These are phyloP conservation scores for Golovinomyces cichoracearum DNA, from an alignment of 2,329 filamentous ascomycete genomes.

Conservation along the genomic window DNA sequence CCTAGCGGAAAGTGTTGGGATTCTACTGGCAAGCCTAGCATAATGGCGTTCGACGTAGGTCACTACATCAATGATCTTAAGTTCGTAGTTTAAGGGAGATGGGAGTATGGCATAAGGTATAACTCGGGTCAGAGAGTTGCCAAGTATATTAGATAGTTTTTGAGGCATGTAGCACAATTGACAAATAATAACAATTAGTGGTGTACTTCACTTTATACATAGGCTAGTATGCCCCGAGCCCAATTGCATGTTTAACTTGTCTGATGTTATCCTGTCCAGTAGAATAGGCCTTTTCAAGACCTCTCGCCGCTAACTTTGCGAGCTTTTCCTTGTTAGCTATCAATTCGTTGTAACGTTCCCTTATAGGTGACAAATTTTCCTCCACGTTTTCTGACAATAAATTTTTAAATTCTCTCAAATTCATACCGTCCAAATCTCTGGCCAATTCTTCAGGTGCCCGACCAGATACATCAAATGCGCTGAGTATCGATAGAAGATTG, in stretches of 20 bases:
- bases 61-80: too few species aligned
- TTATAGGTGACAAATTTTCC: constrained; percentile 25
- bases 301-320: constrained; percentile 29
- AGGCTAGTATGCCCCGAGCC: too few species aligned
- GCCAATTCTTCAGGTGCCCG: constrained; percentile 20
- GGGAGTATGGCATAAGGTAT: too few species aligned
- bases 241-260: constrained; percentile 20
- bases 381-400: constrained; percentile 33
- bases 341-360: constrained; percentile 29
- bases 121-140: too few species aligned
- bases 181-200: too few species aligned
- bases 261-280: constrained; percentile 30
- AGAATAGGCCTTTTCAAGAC: constrained; percentile 31
- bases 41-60: too few species aligned
- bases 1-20: too few species aligned
- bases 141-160: too few species aligned
- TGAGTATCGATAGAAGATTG: constrained; percentile 63
- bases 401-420: constrained; percentile 35
- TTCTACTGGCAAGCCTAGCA: too few species aligned
- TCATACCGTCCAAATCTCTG: constrained; percentile 17
- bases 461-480: constrained; percentile 30
- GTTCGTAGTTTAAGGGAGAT: too few species aligned
- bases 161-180: too few species aligned
- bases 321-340: constrained; percentile 26
- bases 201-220: too few species aligned